Evolutionary conservation across 176 grass and related monocot species (phyloP).

Genomic region (Aegilops bicornis): DNA sequence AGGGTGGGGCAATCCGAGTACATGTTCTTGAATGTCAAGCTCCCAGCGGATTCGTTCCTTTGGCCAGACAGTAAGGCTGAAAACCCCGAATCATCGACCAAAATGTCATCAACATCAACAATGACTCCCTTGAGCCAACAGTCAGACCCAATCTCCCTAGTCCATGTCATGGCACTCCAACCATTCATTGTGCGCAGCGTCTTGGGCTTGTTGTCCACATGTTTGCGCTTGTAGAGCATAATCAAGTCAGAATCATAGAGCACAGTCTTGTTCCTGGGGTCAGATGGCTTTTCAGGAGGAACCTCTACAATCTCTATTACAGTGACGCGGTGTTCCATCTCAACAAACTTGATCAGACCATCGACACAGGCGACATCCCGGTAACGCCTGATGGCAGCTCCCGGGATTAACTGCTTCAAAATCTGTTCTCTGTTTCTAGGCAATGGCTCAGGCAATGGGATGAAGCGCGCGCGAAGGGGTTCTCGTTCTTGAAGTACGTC

Average conservation of each 20-base stretch:
- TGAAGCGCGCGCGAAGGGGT: not conserved
- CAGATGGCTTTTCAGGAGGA: not conserved
- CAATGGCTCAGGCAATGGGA: constrained; percentile 6
- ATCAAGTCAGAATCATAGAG: constrained; percentile 13
- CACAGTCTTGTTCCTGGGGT: not conserved
- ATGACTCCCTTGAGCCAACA: not conserved
- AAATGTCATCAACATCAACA: constrained; percentile 3
- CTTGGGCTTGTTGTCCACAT: not conserved
- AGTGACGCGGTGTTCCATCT: not conserved
- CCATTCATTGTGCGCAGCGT: not conserved
- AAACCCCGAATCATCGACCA: not conserved
- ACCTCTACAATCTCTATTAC: not conserved
- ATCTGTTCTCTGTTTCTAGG: not conserved
- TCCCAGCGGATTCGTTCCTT: not conserved
- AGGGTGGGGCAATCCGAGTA: not conserved
- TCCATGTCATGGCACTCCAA: constrained; percentile 22
- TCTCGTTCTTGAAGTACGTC: not conserved
- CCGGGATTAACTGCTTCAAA: not conserved
- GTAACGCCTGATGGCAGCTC: not conserved
- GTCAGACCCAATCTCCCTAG: not conserved
- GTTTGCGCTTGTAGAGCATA: not conserved
- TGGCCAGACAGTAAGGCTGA: not conserved
- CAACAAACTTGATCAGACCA: constrained; percentile 16
- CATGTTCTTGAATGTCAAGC: not conserved
- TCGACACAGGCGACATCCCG: not conserved